A percentile compares a stretch with the other conserved stretches of the same genome.
Evolutionary conservation across 305 asterid species (phyloP).

Genomic region (Fraxinus paxiana): DNA sequence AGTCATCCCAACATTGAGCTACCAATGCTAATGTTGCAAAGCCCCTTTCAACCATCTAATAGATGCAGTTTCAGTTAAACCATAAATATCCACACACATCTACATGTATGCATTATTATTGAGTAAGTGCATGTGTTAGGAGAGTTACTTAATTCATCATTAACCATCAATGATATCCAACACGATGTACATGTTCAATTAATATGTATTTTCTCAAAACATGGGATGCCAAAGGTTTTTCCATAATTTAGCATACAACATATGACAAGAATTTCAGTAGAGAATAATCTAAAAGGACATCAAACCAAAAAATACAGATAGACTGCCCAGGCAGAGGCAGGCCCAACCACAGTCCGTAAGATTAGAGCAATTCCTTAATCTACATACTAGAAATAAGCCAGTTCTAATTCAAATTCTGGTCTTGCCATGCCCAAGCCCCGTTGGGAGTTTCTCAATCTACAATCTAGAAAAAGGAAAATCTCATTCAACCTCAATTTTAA

Average conservation of each 20-base stretch:
- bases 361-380: neutral
- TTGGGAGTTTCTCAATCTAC: neutral
- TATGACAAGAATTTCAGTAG: neutral
- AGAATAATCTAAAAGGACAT: neutral
- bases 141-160: neutral
- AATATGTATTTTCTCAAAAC: neutral
- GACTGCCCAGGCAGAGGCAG: neutral
- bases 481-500: neutral
- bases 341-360: neutral
- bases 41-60: slow-evolving; percentile 40
- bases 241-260: neutral
- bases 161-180: neutral
- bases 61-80: neutral
- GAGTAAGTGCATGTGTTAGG: neutral
- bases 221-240: neutral
- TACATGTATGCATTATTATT: neutral
- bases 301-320: neutral
- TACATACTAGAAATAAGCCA: neutral
- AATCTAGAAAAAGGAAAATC: neutral
- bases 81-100: neutral
- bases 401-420: neutral
- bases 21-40: slow-evolving; percentile 42
- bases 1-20: slow-evolving; percentile 39
- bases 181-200: neutral
- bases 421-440: neutral